A percentile compares a stretch with the other conserved stretches of the same genome.
Evolutionary conservation across 306 rosid species (phyloP).

Genomic region (Trifolium dubium): DNA sequence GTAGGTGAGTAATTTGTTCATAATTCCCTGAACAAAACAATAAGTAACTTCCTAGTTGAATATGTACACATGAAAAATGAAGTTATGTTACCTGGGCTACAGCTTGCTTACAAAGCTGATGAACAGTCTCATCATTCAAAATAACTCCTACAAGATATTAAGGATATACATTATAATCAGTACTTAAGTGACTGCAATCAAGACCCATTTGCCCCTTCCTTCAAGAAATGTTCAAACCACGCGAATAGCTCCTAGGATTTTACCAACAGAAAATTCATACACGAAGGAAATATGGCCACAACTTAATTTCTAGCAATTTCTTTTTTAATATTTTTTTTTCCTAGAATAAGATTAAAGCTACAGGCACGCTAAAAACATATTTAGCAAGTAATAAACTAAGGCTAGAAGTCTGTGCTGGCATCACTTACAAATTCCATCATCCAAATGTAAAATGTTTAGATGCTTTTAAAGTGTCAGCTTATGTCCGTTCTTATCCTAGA

Average conservation of each 20-base stretch:
- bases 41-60: constrained; percentile 13
- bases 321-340: neutral
- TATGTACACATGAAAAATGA: constrained; percentile 20
- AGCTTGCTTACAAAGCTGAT: constrained; percentile 94
- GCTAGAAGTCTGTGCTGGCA: constrained; percentile 8
- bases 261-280: constrained; percentile 21
- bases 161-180: constrained; percentile 41
- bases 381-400: constrained; percentile 3
- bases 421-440: constrained; percentile 14
- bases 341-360: constrained; percentile 4
- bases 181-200: constrained; percentile 25
- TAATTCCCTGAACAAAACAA: neutral
- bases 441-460: constrained; percentile 12
- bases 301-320: constrained; percentile 13
- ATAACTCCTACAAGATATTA: constrained; percentile 76
- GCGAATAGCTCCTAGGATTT: constrained; percentile 19
- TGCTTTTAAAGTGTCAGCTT: constrained; percentile 11
- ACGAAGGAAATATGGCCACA: constrained; percentile 18
- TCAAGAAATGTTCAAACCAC: constrained; percentile 21
- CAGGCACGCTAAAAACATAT: constrained; percentile 3
- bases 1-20: constrained; percentile 13
- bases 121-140: constrained; percentile 93
- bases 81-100: constrained; percentile 83
- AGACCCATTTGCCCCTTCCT: constrained; percentile 33
- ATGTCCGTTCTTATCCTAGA: too few species aligned